These are phyloP conservation scores for Grammothele lineata DNA, from an alignment of 768 basidiomycete species.

Conservation along the genomic window DNA sequence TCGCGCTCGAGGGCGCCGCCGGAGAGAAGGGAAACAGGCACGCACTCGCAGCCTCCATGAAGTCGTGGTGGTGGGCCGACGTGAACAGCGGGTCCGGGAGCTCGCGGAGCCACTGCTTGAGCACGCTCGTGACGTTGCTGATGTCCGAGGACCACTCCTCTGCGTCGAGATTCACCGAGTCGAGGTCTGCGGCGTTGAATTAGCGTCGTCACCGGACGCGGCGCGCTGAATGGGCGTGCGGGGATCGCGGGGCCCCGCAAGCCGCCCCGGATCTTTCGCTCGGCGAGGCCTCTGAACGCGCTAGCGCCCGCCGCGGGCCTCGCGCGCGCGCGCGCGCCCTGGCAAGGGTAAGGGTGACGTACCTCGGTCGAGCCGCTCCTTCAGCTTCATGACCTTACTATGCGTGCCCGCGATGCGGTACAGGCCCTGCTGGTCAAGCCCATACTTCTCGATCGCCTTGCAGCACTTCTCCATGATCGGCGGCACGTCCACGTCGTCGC, in stretches of 20 bases:
- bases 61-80: constrained; percentile 76
- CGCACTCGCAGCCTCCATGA: constrained; percentile 94
- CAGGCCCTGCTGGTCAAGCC: constrained; percentile 80
- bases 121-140: constrained; percentile 90
- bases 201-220: background rate
- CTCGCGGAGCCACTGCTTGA: constrained; percentile 96
- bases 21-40: constrained; percentile 10
- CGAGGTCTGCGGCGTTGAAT: constrained; percentile 57
- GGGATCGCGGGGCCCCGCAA: no score
- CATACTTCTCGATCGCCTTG: constrained; percentile 87
- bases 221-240: background rate
- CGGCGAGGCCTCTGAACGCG: no score
- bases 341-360: constrained; percentile 14
- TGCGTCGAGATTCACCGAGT: constrained; percentile 80
- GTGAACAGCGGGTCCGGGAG: constrained; percentile 93
- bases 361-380: constrained; percentile 86
- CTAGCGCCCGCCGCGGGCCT: no score
- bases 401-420: constrained; percentile 92
- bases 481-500: constrained; percentile 90
- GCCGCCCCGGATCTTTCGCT: no score
- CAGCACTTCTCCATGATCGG: constrained; percentile 85
- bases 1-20: background rate
- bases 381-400: constrained; percentile 79
- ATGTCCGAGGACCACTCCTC: constrained; percentile 93
- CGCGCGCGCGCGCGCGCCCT: background rate